Percentiles rank a stretch among this genome's conserved stretches.
These are phyloP conservation scores for Candida yuanshanica DNA, from an alignment of 805 yeast species.

Conservation along the genomic window DNA sequence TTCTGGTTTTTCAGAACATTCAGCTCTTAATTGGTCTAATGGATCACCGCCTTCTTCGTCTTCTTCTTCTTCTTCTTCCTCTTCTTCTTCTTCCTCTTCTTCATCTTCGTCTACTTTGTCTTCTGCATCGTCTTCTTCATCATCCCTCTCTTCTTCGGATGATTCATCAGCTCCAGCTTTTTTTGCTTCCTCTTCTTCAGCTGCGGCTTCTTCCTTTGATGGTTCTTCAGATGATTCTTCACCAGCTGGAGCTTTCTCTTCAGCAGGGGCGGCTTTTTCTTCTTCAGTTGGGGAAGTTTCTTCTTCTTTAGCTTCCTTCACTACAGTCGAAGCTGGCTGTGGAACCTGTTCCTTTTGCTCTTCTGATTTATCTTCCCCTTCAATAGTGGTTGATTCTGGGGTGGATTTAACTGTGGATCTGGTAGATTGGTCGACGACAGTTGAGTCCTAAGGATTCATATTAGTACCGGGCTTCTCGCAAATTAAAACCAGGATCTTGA, in stretches of 20 bases:
- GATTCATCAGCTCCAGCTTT: slow-evolving; percentile 6
- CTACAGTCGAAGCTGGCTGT: slow-evolving; percentile 7
- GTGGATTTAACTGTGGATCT: slow-evolving; percentile 7
- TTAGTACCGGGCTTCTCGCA: not conserved
- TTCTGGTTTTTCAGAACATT: slow-evolving; percentile 60
- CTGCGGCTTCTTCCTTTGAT: slow-evolving; percentile 20
- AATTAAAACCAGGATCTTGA: not conserved
- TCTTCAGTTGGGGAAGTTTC: not conserved
- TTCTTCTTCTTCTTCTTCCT: slow-evolving; percentile 62
- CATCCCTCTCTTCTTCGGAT: slow-evolving; percentile 2
- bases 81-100: slow-evolving; percentile 42
- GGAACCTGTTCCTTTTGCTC: not conserved
- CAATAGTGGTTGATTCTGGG: slow-evolving; percentile 5
- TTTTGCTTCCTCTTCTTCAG: slow-evolving; percentile 21
- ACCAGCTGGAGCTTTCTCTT: slow-evolving; percentile 13
- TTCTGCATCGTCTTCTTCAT: slow-evolving; percentile 9
- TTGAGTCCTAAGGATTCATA: slow-evolving; percentile 30
- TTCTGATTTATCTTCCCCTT: slow-evolving; percentile 5
- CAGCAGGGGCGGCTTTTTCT: slow-evolving; percentile 9
- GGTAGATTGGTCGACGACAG: slow-evolving; percentile 1
- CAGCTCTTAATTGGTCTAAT: slow-evolving; percentile 57
- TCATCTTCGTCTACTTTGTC: slow-evolving; percentile 30
- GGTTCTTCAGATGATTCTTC: too few species aligned
- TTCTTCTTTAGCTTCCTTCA: slow-evolving; percentile 2
- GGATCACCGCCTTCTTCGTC: slow-evolving; percentile 68